Evolutionary conservation across 495 filamentous ascomycete genomes (phyloP), one percentile per base, ranked within the genome.

Genomic region (Coniosporium apollinis): DNA sequence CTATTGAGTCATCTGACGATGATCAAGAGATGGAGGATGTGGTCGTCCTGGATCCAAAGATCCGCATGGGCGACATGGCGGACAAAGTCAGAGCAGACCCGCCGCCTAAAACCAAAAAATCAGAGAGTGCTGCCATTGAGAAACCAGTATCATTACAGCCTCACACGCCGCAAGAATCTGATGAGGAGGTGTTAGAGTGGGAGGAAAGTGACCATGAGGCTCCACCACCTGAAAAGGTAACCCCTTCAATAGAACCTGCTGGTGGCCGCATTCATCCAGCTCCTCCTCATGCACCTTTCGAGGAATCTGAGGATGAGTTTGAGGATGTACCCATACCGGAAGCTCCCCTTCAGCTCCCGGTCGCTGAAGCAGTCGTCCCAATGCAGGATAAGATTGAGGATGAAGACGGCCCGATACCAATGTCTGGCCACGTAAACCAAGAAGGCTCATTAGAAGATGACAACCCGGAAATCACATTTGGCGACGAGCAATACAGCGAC

Each of bases 401-500:
- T 15, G 28, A 36, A 21, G 39, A 31, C 0, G n/a, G 33, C 4
- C 24, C 36, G 13, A 36, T 45, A 8, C 55, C 52, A 15, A 31
- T 37, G 5, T 40, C 45, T 2, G 54, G 50, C n/a, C 28, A 40
- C 10, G 49, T 44, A 21, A 35, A 49, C 26, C 44, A 56, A 29
- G 33, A 45, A 22, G 29, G 18, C 19, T 30, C 10, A 33, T 43
- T n/a, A n/a, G n/a, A n/a, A n/a, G n/a, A n/a, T n/a, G n/a, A n/a
- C 29, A 41, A 50, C 0, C 44, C 49, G 8, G 53, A 60, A 18
- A 1, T 1, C 24, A 13, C 24, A 8, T 9, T 9, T 26, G 24
- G 13, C 24, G 47, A 56, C 20, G 55, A 49, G 7, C 57, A 51
- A 1, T 82, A 79, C 46, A 82, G 75, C 19, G 87, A 96, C 43